These are phyloP conservation scores for Phytopythium aichiense DNA, from an alignment of 352 stramenopile genomes.

Conservation along the genomic window DNA sequence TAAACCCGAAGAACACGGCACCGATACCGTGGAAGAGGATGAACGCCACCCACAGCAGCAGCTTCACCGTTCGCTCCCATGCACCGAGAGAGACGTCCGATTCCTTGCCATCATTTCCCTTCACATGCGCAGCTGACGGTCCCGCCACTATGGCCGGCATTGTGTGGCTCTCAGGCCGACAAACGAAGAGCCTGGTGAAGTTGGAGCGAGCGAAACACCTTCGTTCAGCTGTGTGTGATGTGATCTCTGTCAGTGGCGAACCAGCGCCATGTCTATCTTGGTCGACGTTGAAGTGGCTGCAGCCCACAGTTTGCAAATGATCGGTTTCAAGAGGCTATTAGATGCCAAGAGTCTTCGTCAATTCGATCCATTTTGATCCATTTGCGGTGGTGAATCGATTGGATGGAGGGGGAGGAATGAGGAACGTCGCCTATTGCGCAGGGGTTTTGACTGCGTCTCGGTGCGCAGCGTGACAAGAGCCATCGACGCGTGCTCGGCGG, in stretches of 20 bases:
- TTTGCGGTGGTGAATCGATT: neutral
- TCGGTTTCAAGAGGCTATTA: too few species aligned
- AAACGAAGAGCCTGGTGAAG: too few species aligned
- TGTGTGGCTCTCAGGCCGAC: neutral
- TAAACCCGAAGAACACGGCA: constrained; percentile 19
- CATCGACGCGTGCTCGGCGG: neutral
- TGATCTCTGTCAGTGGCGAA: too few species aligned
- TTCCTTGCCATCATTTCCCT: too few species aligned
- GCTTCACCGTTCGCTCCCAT: neutral
- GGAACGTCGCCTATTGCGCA: constrained; percentile 4
- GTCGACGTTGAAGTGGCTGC: too few species aligned
- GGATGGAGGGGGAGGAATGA: neutral
- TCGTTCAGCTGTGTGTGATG: too few species aligned
- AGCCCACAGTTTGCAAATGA: too few species aligned
- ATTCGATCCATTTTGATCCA: too few species aligned
- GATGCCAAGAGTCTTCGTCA: too few species aligned
- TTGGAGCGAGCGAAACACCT: too few species aligned
- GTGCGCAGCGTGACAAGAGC: neutral
- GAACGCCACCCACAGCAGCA: neutral
- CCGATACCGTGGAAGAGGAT: constrained; percentile 5
- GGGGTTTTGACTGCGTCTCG: constrained; percentile 2
- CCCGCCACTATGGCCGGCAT: neutral
- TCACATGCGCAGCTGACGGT: neutral
- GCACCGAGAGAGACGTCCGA: neutral
- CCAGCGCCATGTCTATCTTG: too few species aligned